phyloP scores from a whole-genome alignment of 1,284 basidiomycete genomes.

The Microbotryum silenes-acaulis region DNA sequence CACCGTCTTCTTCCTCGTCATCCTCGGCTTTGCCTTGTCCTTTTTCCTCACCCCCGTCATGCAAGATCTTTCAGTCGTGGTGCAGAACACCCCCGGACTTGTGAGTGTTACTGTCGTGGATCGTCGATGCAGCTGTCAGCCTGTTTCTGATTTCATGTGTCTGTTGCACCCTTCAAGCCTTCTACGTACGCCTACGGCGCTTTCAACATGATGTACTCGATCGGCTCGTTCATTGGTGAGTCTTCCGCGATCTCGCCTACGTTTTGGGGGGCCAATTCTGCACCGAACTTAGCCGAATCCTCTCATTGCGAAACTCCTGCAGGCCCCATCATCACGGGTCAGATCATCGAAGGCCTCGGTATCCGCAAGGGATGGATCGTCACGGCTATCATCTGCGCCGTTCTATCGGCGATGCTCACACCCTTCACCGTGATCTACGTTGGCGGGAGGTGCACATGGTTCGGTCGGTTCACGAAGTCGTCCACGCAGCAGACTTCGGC shows the following conservation, averaged over 20 bases:
- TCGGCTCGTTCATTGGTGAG: slow-evolving; percentile 31
- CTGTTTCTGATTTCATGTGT: too few relatives aligned
- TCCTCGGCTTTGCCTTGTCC: slow-evolving; percentile 20
- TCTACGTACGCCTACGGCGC: slow-evolving; percentile 16
- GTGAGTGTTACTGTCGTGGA: slow-evolving; percentile 5
- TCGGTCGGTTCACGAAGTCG: background rate
- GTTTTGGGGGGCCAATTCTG: too few relatives aligned
- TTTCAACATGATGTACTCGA: slow-evolving; percentile 26
- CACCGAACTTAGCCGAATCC: too few relatives aligned
- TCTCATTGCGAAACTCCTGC: background rate
- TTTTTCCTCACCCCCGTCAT: slow-evolving; percentile 25
- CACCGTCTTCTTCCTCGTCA: slow-evolving; percentile 31
- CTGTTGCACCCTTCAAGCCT: background rate
- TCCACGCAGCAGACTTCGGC: background rate
- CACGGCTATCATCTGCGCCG: slow-evolving; percentile 2
- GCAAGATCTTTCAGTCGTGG: slow-evolving; percentile 19
- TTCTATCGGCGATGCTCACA: background rate
- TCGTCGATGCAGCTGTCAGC: background rate
- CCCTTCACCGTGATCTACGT: slow-evolving; percentile 6
- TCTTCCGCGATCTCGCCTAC: background rate
- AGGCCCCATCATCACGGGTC: slow-evolving; percentile 31
- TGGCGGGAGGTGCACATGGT: slow-evolving; percentile 11
- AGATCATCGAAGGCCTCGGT: slow-evolving; percentile 18
- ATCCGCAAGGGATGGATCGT: slow-evolving; percentile 20
- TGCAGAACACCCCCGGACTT: slow-evolving; percentile 2